phyloP scores from a whole-genome alignment of 2,329 filamentous ascomycete species.

The Aspergillus udagawae region DNA sequence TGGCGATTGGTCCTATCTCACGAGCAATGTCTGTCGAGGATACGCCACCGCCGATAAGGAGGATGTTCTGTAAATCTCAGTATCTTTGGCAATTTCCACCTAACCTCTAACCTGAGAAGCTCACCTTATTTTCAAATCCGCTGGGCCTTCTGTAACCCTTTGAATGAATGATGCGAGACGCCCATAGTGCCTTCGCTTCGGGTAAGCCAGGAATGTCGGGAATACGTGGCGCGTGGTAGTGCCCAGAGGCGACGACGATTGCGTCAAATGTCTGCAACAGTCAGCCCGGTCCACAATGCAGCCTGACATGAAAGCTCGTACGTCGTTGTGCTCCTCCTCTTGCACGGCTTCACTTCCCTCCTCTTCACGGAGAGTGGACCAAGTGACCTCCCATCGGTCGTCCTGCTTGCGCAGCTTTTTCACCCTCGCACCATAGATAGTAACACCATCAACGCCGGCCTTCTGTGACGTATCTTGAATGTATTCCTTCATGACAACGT shows the following conservation, averaged over 20 bases:
- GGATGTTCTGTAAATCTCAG: constrained; percentile 42
- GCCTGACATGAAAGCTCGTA: background rate
- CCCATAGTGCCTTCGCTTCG: constrained; percentile 45
- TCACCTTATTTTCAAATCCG: constrained; percentile 52
- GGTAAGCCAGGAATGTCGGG: constrained; percentile 48
- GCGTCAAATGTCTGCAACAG: constrained; percentile 42
- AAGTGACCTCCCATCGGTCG: constrained; percentile 50
- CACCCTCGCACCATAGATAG: constrained; percentile 58
- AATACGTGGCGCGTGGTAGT: constrained; percentile 51
- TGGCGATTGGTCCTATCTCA: constrained; percentile 46
- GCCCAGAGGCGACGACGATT: constrained; percentile 52
- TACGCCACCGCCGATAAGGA: constrained; percentile 54
- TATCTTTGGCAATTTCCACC: background rate
- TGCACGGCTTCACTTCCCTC: constrained; percentile 1
- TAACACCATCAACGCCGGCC: constrained; percentile 49
- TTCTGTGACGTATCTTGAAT: constrained; percentile 55
- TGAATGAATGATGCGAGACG: constrained; percentile 47
- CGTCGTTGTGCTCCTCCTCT: constrained; percentile 7
- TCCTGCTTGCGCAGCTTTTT: constrained; percentile 47
- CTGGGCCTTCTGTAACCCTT: constrained; percentile 49
- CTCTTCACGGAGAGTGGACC: constrained; percentile 39
- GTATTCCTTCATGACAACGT: constrained; percentile 55
- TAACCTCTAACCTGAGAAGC: constrained; percentile 1
- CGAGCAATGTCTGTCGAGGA: constrained; percentile 54
- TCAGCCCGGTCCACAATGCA: background rate